Conservation (phyloP, 805 yeast genomes). For the Yamadazyma sp. region DNA sequence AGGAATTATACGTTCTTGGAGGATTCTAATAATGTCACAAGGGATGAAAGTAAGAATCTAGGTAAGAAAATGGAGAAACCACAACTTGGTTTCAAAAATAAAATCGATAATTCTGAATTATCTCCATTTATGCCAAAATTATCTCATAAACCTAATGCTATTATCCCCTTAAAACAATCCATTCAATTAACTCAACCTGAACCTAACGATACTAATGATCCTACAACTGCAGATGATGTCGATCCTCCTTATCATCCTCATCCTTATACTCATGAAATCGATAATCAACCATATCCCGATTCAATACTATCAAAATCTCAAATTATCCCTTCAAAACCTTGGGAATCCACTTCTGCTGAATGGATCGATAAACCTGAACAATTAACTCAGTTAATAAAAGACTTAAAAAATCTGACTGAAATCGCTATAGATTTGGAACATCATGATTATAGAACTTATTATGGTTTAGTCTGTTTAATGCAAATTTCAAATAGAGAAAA, state of each 20-base stretch:
- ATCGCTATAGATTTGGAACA: slow-evolving; percentile 96
- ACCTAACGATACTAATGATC: slow-evolving; percentile 7
- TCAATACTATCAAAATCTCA: slow-evolving; percentile 37
- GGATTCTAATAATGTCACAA: slow-evolving; percentile 25
- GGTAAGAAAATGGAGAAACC: slow-evolving; percentile 56
- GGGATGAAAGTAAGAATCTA: slow-evolving; percentile 10
- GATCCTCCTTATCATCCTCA: slow-evolving; percentile 65
- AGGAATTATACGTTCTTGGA: slow-evolving; percentile 48
- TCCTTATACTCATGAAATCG: slow-evolving; percentile 79
- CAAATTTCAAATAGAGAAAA: slow-evolving; percentile 80
- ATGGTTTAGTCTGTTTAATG: slow-evolving; percentile 90
- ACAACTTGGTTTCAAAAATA: slow-evolving; percentile 54
- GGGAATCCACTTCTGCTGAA: slow-evolving; percentile 61
- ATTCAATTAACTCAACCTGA: slow-evolving; percentile 29
- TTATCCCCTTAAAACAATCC: slow-evolving; percentile 54
- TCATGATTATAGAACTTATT: slow-evolving; percentile 86
- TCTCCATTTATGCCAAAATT: slow-evolving; percentile 78
- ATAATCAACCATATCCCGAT: slow-evolving; percentile 64
- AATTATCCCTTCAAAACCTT: slow-evolving; percentile 55
- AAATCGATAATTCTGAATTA: slow-evolving; percentile 65
- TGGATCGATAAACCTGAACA: slow-evolving; percentile 68
- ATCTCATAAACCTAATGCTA: slow-evolving; percentile 67
- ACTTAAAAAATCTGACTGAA: slow-evolving; percentile 50
- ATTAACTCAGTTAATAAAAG: slow-evolving; percentile 52
- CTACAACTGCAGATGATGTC: slow-evolving; percentile 29